Percentiles rank a stretch among this genome's conserved stretches.
Evolutionary conservation across 2,329 filamentous ascomycete species (phyloP).

Genomic region (Metarhizium rileyi): DNA sequence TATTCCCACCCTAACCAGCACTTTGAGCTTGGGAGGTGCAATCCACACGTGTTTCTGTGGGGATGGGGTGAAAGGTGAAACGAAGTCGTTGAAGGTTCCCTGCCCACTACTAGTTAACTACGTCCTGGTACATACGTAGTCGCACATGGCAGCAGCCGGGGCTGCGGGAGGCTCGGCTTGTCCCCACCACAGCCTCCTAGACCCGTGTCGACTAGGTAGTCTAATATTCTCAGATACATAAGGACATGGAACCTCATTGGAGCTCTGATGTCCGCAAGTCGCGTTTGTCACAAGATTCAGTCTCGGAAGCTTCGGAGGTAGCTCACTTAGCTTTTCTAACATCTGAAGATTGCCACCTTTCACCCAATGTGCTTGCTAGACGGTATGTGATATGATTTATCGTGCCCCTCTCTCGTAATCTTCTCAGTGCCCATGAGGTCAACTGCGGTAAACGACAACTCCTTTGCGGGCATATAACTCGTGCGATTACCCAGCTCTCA

Average conservation of each 20-base stretch:
- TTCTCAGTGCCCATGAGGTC: background rate
- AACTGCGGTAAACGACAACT: background rate
- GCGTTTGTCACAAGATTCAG: background rate
- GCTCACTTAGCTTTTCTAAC: no score
- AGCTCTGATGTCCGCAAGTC: background rate
- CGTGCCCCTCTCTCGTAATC: background rate
- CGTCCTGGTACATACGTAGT: no score
- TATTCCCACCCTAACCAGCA: no score
- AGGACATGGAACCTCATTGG: background rate
- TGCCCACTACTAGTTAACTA: no score
- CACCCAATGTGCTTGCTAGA: background rate
- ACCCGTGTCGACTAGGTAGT: background rate
- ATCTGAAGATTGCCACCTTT: no score
- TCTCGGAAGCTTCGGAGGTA: slow-evolving; percentile 3
- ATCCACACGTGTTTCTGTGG: no score
- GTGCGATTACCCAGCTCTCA: background rate
- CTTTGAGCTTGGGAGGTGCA: no score
- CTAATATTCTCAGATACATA: background rate
- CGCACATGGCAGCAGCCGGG: no score
- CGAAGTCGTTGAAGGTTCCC: no score
- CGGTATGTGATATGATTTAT: background rate
- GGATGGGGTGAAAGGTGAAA: no score
- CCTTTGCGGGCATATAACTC: background rate
- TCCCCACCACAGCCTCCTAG: background rate
- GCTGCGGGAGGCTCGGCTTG: no score